These are phyloP conservation scores for Neurospora sp. DNA, from an alignment of 495 filamentous ascomycete species.

Conservation along the genomic window DNA sequence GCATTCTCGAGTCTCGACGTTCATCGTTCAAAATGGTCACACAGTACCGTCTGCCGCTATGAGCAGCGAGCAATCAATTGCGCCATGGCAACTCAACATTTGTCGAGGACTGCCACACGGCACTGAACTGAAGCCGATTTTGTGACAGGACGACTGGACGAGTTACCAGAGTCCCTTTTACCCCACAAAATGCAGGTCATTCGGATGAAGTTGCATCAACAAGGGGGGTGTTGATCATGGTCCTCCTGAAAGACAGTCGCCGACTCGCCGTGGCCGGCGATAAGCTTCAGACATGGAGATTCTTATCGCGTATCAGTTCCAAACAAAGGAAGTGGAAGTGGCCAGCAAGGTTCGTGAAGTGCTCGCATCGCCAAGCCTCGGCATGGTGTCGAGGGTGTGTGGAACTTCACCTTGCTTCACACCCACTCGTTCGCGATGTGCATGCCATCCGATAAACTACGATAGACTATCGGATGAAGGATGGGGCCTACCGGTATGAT, in stretches of 20 bases:
- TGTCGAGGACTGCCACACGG: not conserved
- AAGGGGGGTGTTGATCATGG: not conserved
- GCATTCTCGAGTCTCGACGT: not conserved
- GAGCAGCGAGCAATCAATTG: not conserved
- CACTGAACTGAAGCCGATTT: not conserved
- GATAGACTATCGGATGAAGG: not conserved
- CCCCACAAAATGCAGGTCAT: not conserved
- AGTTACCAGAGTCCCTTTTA: not conserved
- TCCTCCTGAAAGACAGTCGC: not conserved
- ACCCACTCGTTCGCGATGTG: not conserved
- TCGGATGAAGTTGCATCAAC: not conserved
- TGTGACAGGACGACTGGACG: not conserved
- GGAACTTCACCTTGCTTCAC: not conserved
- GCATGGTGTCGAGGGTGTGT: not conserved
- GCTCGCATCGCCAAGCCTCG: not conserved
- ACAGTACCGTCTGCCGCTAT: not conserved
- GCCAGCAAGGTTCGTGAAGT: not conserved
- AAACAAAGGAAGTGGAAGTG: not conserved
- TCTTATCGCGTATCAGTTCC: not conserved
- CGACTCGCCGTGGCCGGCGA: not conserved
- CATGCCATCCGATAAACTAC: not conserved
- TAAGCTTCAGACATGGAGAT: not conserved
- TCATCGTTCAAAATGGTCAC: not conserved
- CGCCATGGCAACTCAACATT: not conserved
- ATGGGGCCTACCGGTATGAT: not conserved